Evolutionary conservation across 1,284 basidiomycete species (phyloP).

Genomic region (Fomitopsis betulina): DNA sequence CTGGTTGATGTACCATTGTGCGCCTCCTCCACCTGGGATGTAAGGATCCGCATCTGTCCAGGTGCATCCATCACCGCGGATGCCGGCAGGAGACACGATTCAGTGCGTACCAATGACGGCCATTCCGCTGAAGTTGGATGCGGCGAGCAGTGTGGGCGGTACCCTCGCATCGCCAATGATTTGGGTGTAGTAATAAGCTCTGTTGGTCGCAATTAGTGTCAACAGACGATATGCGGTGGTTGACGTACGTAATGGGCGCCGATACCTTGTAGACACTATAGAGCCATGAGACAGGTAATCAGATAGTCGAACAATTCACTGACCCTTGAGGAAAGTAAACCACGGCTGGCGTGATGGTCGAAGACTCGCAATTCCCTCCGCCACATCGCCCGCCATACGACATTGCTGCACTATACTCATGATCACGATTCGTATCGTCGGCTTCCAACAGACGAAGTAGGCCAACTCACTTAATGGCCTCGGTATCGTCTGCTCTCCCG

Average conservation of each 20-base stretch:
- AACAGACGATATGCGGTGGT: not conserved
- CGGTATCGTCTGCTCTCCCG: constrained; percentile 66
- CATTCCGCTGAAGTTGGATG: constrained; percentile 53
- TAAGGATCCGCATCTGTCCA: constrained; percentile 55
- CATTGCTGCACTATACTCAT: constrained; percentile 44
- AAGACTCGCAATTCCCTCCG: constrained; percentile 39
- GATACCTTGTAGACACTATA: constrained; percentile 59
- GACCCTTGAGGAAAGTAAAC: constrained; percentile 52
- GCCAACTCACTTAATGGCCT: constrained; percentile 55
- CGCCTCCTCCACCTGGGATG: constrained; percentile 40
- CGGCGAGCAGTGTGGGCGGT: constrained; percentile 58
- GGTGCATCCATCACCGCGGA: not conserved
- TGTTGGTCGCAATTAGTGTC: not conserved
- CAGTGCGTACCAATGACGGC: constrained; percentile 57
- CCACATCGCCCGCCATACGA: constrained; percentile 52
- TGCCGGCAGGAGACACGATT: not conserved
- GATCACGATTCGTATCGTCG: not conserved
- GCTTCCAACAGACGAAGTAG: too few species aligned
- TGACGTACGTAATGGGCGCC: constrained; percentile 42
- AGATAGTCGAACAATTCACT: not conserved
- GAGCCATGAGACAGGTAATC: constrained; percentile 1
- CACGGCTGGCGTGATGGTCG: constrained; percentile 41
- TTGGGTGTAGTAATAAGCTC: constrained; percentile 64
- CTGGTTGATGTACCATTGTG: constrained; percentile 56
- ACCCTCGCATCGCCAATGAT: constrained; percentile 58